Evolutionary conservation across 1,284 basidiomycete genomes (phyloP).

Genomic region (Pseudozyma pruni): DNA sequence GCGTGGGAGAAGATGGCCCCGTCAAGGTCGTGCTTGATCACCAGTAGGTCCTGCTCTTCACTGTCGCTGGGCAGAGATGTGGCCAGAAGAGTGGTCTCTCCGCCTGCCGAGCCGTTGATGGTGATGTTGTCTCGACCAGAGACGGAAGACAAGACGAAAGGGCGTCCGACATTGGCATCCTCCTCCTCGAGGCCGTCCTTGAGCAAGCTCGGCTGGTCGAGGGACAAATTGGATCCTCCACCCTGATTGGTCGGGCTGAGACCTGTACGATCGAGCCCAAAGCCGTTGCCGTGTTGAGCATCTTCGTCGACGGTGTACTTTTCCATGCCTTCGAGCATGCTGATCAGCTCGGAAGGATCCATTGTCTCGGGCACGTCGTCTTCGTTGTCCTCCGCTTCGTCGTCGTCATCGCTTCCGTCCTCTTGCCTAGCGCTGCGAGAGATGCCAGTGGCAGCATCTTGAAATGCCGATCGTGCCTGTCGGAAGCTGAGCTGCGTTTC

Average conservation of each 20-base stretch:
- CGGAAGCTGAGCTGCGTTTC: constrained; percentile 31
- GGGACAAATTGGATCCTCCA: constrained; percentile 16
- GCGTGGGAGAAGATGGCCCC: constrained; percentile 76
- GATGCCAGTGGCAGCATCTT: constrained; percentile 11
- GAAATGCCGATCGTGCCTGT: constrained; percentile 16
- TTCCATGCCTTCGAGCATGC: constrained; percentile 81
- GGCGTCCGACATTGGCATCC: constrained; percentile 77
- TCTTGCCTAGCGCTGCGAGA: constrained; percentile 2
- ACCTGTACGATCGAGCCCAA: constrained; percentile 21
- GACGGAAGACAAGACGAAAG: constrained; percentile 72
- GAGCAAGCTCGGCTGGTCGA: constrained; percentile 74
- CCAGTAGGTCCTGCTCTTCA: constrained; percentile 67
- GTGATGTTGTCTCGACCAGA: too few species aligned
- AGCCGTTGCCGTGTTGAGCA: constrained; percentile 71
- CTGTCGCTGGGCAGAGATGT: constrained; percentile 5
- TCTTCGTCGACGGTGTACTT: constrained; percentile 80
- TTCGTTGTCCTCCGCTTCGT: constrained; percentile 68
- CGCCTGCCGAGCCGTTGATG: constrained; percentile 1
- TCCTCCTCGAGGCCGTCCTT: constrained; percentile 86
- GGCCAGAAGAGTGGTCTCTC: constrained; percentile 10
- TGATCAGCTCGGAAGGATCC: constrained; percentile 81
- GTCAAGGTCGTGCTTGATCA: constrained; percentile 84
- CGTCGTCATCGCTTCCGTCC: constrained; percentile 6
- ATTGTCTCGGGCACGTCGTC: constrained; percentile 87
- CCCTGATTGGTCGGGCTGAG: constrained; percentile 61